These are phyloP conservation scores for Phytopythium montanum DNA, from an alignment of 352 stramenopile species.

Conservation along the genomic window DNA sequence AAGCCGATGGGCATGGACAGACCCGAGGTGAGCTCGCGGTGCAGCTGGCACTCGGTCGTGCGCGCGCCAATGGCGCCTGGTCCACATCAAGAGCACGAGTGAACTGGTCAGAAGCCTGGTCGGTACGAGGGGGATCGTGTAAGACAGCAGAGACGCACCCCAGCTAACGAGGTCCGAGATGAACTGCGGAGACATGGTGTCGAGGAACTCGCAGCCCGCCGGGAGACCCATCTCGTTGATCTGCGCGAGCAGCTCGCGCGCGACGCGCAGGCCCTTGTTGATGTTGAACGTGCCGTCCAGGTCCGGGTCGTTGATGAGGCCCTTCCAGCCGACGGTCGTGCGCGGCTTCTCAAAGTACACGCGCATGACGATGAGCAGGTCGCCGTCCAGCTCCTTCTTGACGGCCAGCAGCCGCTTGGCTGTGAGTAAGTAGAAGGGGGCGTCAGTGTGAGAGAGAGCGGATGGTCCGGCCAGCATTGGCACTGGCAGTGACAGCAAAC, in stretches of 20 bases:
- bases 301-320: conserved; percentile 89
- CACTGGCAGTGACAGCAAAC: neutral
- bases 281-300: conserved; percentile 90
- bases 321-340: conserved; percentile 89
- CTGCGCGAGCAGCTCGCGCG: conserved; percentile 73
- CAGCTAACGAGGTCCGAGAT: conserved; percentile 88
- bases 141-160: conserved; percentile 20
- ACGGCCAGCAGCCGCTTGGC: conserved; percentile 62
- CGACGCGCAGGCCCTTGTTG: conserved; percentile 87
- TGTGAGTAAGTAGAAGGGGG: conserved; percentile 2
- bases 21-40: conserved; percentile 87
- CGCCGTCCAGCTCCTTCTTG: conserved; percentile 70
- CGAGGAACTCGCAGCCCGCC: conserved; percentile 84
- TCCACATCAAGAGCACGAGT: neutral
- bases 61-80: conserved; percentile 75
- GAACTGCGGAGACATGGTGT: conserved; percentile 91
- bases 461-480: neutral
- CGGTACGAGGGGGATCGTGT: neutral
- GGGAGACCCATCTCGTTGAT: conserved; percentile 88
- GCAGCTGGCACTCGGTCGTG: conserved; percentile 88
- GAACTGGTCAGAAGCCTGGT: neutral
- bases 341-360: conserved; percentile 91
- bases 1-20: conserved; percentile 91
- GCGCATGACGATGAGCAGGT: conserved; percentile 88
- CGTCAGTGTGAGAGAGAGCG: neutral